These are phyloP conservation scores for Adansonia gregorii DNA, from an alignment of 441 rosid species.

Conservation along the genomic window DNA sequence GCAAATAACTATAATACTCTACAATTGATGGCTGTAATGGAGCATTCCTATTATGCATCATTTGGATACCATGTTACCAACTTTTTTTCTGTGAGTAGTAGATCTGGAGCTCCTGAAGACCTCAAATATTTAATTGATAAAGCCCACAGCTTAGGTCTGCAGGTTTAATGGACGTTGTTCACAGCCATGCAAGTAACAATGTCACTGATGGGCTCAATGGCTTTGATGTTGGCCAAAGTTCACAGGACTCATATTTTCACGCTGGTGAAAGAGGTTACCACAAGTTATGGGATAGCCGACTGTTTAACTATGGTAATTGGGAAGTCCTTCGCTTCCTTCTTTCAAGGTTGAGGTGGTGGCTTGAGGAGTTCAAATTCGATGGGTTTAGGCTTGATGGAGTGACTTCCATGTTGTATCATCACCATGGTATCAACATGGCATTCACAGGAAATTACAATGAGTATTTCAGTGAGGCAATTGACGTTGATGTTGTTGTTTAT, in stretches of 20 bases:
- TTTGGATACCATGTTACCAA: conserved; percentile 84
- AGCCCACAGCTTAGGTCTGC: conserved; percentile 81
- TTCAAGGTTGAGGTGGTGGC: conserved; percentile 87
- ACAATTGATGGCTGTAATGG: conserved; percentile 86
- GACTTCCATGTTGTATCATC: conserved; percentile 86
- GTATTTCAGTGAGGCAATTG: conserved; percentile 77
- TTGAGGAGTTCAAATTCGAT: conserved; percentile 80
- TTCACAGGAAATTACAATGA: conserved; percentile 70
- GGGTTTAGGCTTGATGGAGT: conserved; percentile 87
- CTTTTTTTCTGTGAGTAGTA: conserved; percentile 82
- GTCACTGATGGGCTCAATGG: conserved; percentile 86
- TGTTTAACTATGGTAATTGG: conserved; percentile 86
- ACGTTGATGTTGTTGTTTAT: conserved; percentile 83
- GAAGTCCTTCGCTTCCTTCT: conserved; percentile 86
- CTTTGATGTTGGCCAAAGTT: conserved; percentile 77
- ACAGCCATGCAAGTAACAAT: conserved; percentile 84
- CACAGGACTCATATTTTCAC: conserved; percentile 82
- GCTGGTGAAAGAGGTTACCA: conserved; percentile 77
- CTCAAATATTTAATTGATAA: conserved; percentile 82
- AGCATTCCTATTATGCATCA: conserved; percentile 86
- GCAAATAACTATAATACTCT: conserved; percentile 77
- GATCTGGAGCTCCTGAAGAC: conserved; percentile 88
- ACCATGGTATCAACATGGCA: conserved; percentile 72
- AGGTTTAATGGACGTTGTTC: conserved; percentile 81
- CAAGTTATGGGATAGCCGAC: conserved; percentile 78